Conservation (phyloP, 441 rosid species). For the Syzygium malaccense region DNA sequence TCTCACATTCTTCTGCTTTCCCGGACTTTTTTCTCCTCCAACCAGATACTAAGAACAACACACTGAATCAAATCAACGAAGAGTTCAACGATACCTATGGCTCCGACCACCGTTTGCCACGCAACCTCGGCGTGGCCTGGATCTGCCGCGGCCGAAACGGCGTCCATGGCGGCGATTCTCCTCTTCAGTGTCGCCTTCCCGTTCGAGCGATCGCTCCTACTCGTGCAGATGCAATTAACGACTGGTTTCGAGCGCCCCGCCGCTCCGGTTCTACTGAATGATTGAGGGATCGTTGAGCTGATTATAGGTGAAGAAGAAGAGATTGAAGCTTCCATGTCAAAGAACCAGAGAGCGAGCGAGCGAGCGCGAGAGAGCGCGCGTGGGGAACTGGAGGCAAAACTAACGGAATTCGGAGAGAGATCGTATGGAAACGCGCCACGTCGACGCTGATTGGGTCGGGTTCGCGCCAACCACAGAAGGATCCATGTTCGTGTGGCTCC, state of each 20-base stretch:
- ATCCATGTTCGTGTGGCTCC: not conserved
- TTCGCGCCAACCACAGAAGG: conserved; percentile 35
- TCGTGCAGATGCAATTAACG: conserved; percentile 1
- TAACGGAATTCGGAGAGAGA: not conserved
- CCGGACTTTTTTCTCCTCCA: not conserved
- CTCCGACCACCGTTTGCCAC: conserved; percentile 74
- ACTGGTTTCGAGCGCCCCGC: conserved; percentile 16
- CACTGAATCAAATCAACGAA: not conserved
- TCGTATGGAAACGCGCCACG: conserved; percentile 34
- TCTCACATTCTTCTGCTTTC: not conserved
- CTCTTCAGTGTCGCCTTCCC: conserved; percentile 3
- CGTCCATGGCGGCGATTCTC: conserved; percentile 24
- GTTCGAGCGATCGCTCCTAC: not conserved
- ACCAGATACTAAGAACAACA: not conserved
- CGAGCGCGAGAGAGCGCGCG: not conserved
- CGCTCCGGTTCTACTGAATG: not conserved
- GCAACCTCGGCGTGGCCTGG: conserved; percentile 38
- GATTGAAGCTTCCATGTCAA: conserved; percentile 9
- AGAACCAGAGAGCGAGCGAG: not conserved
- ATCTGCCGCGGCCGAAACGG: conserved; percentile 28
- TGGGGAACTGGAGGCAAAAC: not conserved
- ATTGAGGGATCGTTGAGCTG: not conserved
- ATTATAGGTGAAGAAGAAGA: conserved; percentile 1
- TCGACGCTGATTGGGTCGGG: conserved; percentile 5
- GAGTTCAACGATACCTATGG: conserved; percentile 32